These are phyloP conservation scores for Diaporthe amygdali DNA, from an alignment of 2,329 filamentous ascomycete species.

Conservation along the genomic window DNA sequence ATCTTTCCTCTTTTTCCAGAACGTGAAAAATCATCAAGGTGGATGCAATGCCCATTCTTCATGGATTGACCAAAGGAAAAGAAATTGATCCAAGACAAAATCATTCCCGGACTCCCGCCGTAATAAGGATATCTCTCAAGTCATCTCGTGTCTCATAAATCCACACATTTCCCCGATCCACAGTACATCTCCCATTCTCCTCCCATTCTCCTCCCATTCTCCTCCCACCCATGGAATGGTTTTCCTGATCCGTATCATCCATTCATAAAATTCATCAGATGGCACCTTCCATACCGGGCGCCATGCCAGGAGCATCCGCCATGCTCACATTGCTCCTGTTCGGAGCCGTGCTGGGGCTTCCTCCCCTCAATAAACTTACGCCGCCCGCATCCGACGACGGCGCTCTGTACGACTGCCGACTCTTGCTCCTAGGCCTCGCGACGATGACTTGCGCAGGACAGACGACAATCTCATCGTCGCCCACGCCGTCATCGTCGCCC, in stretches of 20 bases:
- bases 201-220: neutral
- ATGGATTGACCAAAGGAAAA: neutral
- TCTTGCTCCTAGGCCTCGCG: slow-evolving; percentile 52
- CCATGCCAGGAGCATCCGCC: slow-evolving; percentile 33
- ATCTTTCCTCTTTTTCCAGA: neutral
- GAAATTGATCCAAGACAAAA: neutral
- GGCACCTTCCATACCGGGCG: slow-evolving; percentile 36
- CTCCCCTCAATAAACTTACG: slow-evolving; percentile 37
- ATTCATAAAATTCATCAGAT: slow-evolving; percentile 30
- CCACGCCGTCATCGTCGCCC: slow-evolving; percentile 84
- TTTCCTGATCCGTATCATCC: neutral
- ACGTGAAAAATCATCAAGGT: neutral
- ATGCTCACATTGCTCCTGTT: slow-evolving; percentile 43
- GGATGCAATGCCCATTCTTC: neutral
- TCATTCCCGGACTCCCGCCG: slow-evolving; percentile 4
- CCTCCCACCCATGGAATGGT: neutral
- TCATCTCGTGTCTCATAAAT: slow-evolving; percentile 17
- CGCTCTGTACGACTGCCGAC: slow-evolving; percentile 41
- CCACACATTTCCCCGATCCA: neutral
- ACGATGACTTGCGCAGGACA: slow-evolving; percentile 94
- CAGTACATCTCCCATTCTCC: neutral
- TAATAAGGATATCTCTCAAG: slow-evolving; percentile 23
- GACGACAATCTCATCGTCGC: slow-evolving; percentile 94
- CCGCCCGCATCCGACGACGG: slow-evolving; percentile 60
- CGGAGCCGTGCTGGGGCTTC: slow-evolving; percentile 36